These are phyloP conservation scores for Neonectria faginata DNA, from an alignment of 2,329 filamentous ascomycete genomes.

Conservation along the genomic window DNA sequence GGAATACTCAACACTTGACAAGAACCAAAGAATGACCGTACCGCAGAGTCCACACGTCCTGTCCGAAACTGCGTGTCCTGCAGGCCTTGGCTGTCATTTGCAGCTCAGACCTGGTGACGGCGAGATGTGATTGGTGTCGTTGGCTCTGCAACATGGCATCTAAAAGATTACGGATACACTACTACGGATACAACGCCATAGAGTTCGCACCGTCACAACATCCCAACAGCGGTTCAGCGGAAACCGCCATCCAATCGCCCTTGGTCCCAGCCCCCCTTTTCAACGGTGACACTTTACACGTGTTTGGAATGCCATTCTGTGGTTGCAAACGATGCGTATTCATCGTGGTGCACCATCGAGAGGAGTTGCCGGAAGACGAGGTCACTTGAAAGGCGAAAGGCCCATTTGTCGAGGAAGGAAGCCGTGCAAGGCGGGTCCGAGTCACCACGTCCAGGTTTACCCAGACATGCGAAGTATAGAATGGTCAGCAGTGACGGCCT, in stretches of 20 bases:
- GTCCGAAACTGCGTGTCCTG: constrained; percentile 34
- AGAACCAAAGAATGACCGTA: constrained; percentile 18
- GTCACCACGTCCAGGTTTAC: constrained; percentile 17
- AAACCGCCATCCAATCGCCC: constrained; percentile 23
- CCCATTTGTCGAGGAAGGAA: constrained; percentile 15
- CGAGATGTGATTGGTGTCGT: constrained; percentile 3
- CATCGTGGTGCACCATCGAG: background rate
- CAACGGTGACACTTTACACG: background rate
- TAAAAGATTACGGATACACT: constrained; percentile 11
- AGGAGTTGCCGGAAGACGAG: constrained; percentile 6
- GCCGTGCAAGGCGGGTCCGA: constrained; percentile 19
- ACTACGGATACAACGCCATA: background rate
- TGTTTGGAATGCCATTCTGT: constrained; percentile 7
- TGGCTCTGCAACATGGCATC: constrained; percentile 8
- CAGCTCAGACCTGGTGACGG: constrained; percentile 28
- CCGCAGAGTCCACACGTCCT: constrained; percentile 30
- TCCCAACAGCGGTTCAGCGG: constrained; percentile 11
- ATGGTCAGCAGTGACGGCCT: constrained; percentile 9
- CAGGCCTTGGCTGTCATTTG: constrained; percentile 28
- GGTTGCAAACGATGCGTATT: background rate
- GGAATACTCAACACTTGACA: constrained; percentile 16
- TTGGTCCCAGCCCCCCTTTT: background rate
- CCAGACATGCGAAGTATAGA: background rate
- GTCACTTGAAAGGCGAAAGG: background rate
- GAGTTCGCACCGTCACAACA: constrained; percentile 29